A percentile compares a stretch with the other conserved stretches of the same genome.
phyloP scores from a whole-genome alignment of 1,139 yeast genomes.

The Sugiyamaella pinicola region DNA sequence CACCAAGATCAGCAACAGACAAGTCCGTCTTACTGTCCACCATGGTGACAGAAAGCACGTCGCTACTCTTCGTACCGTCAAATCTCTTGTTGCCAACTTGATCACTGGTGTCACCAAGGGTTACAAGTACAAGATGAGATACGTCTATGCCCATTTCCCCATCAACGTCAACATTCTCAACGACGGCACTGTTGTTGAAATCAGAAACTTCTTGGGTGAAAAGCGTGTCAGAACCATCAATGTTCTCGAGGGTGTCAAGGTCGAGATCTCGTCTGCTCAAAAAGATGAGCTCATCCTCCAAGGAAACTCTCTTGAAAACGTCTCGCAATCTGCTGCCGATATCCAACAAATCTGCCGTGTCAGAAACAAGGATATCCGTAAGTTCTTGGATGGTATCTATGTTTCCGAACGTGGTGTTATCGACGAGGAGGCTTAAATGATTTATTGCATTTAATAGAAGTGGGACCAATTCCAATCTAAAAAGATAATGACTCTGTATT shows the following conservation, averaged over 20 bases:
- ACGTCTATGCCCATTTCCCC: constrained; percentile 99
- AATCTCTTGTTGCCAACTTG: constrained; percentile 91
- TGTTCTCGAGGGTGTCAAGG: constrained; percentile 89
- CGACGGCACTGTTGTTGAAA: constrained; percentile 80
- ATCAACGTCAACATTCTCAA: constrained; percentile 93
- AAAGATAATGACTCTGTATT: constrained; percentile 16
- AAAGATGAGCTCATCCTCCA: constrained; percentile 92
- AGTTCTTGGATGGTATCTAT: constrained; percentile 98
- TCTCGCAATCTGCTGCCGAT: constrained; percentile 98
- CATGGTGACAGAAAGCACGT: constrained; percentile 99
- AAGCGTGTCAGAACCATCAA: constrained; percentile 89
- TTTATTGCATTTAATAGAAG: constrained; percentile 1
- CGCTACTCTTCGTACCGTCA: constrained; percentile 98
- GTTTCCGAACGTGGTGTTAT: constrained; percentile 95
- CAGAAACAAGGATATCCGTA: constrained; percentile 99
- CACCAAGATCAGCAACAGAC: constrained; percentile 68
- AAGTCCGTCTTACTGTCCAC: constrained; percentile 89
- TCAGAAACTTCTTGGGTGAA: constrained; percentile 99
- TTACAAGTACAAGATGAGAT: constrained; percentile 99
- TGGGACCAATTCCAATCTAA: not conserved
- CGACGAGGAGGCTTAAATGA: constrained; percentile 57
- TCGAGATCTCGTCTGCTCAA: constrained; percentile 78
- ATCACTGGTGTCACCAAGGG: constrained; percentile 99
- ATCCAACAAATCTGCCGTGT: constrained; percentile 98
- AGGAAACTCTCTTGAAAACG: constrained; percentile 98